Base-by-base conservation (phyloP, 2,329 filamentous ascomycete species). In the Apiospora aurea region DNA sequence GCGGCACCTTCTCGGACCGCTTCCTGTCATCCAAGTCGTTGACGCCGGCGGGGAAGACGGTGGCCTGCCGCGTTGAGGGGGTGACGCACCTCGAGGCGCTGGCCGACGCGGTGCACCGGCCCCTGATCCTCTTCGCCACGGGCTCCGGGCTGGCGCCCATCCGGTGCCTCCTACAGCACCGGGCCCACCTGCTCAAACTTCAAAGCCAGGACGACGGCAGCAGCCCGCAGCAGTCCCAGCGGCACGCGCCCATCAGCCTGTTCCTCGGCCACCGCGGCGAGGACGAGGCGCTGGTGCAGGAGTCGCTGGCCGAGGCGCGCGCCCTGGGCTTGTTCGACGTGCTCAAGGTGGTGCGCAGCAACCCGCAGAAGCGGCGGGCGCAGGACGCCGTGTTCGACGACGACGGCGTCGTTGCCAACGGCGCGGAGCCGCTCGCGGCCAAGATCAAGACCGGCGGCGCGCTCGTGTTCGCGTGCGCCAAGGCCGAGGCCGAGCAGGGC, bases 311-410 rank as follows among this genome's bases (percentile, higher is more conserved):
- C 7, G 47, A 68, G 44, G 73, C 75, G n/a, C 24, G 43, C 13
- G 18, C 68, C 21, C 43, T 67, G 41, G 73, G 74, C 2, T 41
- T 75, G 13, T 47, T 76, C 2, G 74, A 75, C 67, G 67, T 73
- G 69, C 46, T 75, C 21, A 49, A 71, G 29, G 53, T 76, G 53
- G 71, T 64, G 57, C 74, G 70, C n/a, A 76, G 75, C 73, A 76
- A 76, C 41, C 49, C 26, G 43, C 38, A 61, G 18, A 73, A 69
- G 67, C 38, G 47, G 13, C 74, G 75, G 16, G 72, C 64, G 13
- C 74, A 76, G 71, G 75, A 75, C 61, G n/a, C 34, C 14, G 53
- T 73, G 21, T 70, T 34, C 83, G 85, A 1, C 85, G 85, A 69
- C 13, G 64, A 11, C 38, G 13, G 24, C 38, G 14, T 26, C 18